Base-by-base conservation (phyloP, 352 stramenopile genomes). In the Phytophthora ohioensis region DNA sequence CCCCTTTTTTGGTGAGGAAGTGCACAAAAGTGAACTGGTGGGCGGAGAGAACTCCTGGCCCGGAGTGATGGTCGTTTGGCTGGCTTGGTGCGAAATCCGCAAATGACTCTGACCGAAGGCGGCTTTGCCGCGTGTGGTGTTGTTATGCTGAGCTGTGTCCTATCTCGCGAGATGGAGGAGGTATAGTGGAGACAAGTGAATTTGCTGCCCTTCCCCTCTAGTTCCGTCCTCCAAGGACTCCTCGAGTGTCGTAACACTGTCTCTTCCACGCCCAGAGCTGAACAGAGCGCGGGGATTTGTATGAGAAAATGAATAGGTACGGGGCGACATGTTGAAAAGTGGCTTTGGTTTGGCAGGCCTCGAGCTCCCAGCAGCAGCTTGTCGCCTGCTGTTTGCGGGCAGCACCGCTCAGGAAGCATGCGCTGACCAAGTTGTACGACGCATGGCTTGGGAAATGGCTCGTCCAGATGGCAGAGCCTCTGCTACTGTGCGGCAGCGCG, bases 71-170 rank as follows among this genome's bases (percentile, higher is more conserved):
- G 62, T 70, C 47, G 15, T 56, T 27, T 71, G 45, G 56, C 38
- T 65, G 56, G 60, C 66, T 36, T 8, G 57, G 21, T 66, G 60
- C 36, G 43, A 75, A 81, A 81, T 81, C 64, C 63, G 59, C 71
- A 68, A 81, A 79, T 81, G 74, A 78, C 38, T 67, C 21, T 42
- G 57, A 21, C 15, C 1, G 45, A 57, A 53, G 36, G 10, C 42
- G 45, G 27, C 12, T 57, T 34, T 39, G 46, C 12, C n/a, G 7
- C 34, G 64, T 70, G 64, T 68, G 52, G 57, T 30, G 43, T 56
- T 67, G 59, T 64, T 53, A 27, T 13, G 36, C 21, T 2, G 1
- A 27, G 35, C 32, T 57, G 8, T 56, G 53, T 70, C 48, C 48
- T 60, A 64, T 65, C 34, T 53, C 47, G 55, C 30, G 39, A 27